Base-by-base conservation (phyloP, 2,329 filamentous ascomycete genomes). In the Alternaria longipes region DNA sequence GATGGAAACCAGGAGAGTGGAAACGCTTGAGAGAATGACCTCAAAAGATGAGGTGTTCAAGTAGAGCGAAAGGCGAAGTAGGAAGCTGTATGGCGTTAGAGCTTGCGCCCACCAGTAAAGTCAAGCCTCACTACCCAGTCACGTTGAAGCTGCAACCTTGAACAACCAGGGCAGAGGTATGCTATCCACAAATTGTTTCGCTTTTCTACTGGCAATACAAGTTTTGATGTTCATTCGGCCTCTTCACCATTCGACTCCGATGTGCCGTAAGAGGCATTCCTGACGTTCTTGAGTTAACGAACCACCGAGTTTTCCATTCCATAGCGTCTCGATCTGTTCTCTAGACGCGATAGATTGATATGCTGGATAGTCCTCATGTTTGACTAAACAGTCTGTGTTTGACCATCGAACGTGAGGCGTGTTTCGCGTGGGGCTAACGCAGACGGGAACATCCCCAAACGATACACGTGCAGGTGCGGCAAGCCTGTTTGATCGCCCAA, bases 351-450 rank as follows among this genome's bases (percentile, higher is more conserved):
- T 49, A 18, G 40, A 26, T 36, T 28, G 5, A 14, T 38, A 22
- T 12, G 20, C 24, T 42, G n/a, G 26, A 49, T 32, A 57, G 42
- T 34, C 36, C 28, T 49, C 22, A 58, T 50, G 60, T 57, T 60
- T 65, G 53, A 44, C 50, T 57, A 65, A 58, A 60, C 56, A 56
- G 40, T 22, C 41, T 54, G 60, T 62, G 72, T 75, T 74, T 75
- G 66, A 68, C 54, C 58, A 62, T 54, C 18, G 55, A 44, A 38
- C 49, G 54, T 47, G 49, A 60, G 47, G 45, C 38, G 61, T 42
- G 71, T 74, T 74, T 74, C 70, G 56, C 32, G 41, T 26, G 28
- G n/a, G 40, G 14, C 32, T 32, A 40, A 14, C 40, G 56, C n/a
- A 45, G 54, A 24, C 16, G 34, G 45, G 30, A 54, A 50, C 11